phyloP scores from a whole-genome alignment of 306 rosid species.

The Trifolium dubium region DNA sequence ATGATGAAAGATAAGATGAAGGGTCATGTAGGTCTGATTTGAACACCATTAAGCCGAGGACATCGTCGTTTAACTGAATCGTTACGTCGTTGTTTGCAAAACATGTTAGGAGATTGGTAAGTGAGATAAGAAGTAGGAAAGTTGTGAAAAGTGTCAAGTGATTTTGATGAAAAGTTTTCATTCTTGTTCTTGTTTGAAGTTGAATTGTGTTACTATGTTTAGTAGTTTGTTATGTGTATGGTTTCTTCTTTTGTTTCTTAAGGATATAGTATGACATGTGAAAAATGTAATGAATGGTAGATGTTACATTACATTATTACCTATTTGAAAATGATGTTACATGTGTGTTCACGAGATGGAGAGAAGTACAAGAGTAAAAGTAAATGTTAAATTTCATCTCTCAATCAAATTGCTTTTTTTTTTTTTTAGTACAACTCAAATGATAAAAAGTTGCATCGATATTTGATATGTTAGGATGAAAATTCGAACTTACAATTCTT shows the following conservation, averaged over 20 bases:
- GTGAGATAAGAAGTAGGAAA: constrained; percentile 33
- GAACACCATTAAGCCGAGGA: constrained; percentile 84
- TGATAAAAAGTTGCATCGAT: no score
- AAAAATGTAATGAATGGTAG: constrained; percentile 37
- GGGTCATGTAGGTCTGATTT: constrained; percentile 85
- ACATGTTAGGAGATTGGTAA: constrained; percentile 37
- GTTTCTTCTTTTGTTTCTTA: background rate
- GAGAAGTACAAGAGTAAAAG: constrained; percentile 26
- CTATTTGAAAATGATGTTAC: constrained; percentile 43
- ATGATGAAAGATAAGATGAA: constrained; percentile 63
- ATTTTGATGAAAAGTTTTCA: constrained; percentile 39
- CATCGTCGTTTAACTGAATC: constrained; percentile 71
- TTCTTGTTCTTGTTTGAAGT: constrained; percentile 11
- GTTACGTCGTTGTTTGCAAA: constrained; percentile 39
- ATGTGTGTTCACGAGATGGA: constrained; percentile 41
- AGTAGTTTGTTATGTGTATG: constrained; percentile 16
- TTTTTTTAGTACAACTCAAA: background rate
- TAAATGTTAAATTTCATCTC: background rate
- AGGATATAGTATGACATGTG: constrained; percentile 35
- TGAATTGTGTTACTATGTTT: constrained; percentile 12
- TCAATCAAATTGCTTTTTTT: background rate
- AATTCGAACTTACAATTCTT: no score
- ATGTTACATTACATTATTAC: constrained; percentile 23
- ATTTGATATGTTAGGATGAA: no score
- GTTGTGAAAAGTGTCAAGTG: constrained; percentile 8